Base-by-base conservation (phyloP, 495 filamentous ascomycete genomes). In the Aspergillus haitiensis region DNA sequence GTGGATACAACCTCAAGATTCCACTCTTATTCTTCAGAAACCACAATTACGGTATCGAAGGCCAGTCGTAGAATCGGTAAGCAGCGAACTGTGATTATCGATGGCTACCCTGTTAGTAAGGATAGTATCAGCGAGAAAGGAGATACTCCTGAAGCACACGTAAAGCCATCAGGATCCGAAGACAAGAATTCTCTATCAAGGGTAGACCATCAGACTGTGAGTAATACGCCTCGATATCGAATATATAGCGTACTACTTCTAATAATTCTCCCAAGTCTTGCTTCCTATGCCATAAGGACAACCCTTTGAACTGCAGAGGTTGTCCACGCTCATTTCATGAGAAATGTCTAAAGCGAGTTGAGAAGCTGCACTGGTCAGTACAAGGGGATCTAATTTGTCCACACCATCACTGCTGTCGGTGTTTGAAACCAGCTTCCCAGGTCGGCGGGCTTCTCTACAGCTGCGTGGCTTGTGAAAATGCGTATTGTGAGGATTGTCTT, bases 401-500 rank as follows among this genome's bases (percentile, higher is more conserved):
- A 4, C 82, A 87, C 42, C 86, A 89, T 60, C 64, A 78, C 27
- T 89, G 86, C 59, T 64, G 52, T 5, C 74, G 81, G 27, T 89
- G 86, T 54, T 61, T 67, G 1, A 77, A 81, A 56, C 82, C 82
- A 59, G 84, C 84, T 0, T 67, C 67, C 2, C 77, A 85, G 44
- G 83, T 80, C 0, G 85, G 86, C 0, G 82, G 85, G 3, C 75
- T 89, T 64, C 70, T 89, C 3, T 85, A 80, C 65, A 74, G 80
- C 7, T 88, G 86, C 61, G 71, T 81, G 0, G 81, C 72, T 70
- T 89, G 86, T 63, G 75, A 80, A 52, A 61, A 66, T 0, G 84
- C 78, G 2, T 88, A 72, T 59, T 89, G 86, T 59, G 86, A 88
- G 51, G 78, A 86, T 37, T 88, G 86, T 61, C 60, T 88, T 0